phyloP scores from a whole-genome alignment of 2,329 filamentous ascomycete genomes.

The Cladosporium oxysporum region DNA sequence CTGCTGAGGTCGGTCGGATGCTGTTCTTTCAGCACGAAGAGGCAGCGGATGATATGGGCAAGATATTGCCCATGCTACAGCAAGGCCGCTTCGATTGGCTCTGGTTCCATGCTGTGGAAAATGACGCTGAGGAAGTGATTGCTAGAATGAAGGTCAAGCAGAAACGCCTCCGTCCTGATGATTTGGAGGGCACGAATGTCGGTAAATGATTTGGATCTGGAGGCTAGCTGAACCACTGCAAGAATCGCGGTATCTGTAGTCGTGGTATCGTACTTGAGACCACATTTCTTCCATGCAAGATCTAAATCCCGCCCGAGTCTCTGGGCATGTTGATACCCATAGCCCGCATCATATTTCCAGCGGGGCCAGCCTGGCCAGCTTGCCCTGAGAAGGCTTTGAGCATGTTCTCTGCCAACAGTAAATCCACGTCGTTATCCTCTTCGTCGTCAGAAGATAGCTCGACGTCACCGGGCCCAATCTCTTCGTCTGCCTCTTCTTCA shows the following conservation, averaged over 20 bases:
- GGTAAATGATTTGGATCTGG: not conserved
- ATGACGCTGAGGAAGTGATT: not conserved
- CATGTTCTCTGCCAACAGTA: conserved; percentile 85
- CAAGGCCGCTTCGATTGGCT: not conserved
- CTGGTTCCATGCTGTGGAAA: not conserved
- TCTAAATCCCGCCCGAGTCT: conserved; percentile 49
- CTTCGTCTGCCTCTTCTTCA: conserved; percentile 37
- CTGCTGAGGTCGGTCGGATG: conserved; percentile 13
- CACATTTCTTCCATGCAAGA: not conserved
- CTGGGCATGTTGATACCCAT: conserved; percentile 81
- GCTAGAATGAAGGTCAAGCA: not conserved
- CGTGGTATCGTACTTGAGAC: not conserved
- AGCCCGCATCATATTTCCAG: conserved; percentile 81
- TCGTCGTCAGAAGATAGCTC: conserved; percentile 45
- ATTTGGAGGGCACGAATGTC: not conserved
- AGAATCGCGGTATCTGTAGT: not conserved
- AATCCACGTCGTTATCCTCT: conserved; percentile 72
- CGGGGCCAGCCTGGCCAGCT: conserved; percentile 79
- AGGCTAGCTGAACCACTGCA: not conserved
- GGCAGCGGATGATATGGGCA: not conserved
- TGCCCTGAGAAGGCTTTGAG: conserved; percentile 92
- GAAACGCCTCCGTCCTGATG: not conserved
- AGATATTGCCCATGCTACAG: not conserved
- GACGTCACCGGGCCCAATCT: conserved; percentile 41
- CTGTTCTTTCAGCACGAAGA: not conserved